These are phyloP conservation scores for Tolypocladium ophioglossoides DNA, from an alignment of 2,329 filamentous ascomycete species.

Conservation along the genomic window DNA sequence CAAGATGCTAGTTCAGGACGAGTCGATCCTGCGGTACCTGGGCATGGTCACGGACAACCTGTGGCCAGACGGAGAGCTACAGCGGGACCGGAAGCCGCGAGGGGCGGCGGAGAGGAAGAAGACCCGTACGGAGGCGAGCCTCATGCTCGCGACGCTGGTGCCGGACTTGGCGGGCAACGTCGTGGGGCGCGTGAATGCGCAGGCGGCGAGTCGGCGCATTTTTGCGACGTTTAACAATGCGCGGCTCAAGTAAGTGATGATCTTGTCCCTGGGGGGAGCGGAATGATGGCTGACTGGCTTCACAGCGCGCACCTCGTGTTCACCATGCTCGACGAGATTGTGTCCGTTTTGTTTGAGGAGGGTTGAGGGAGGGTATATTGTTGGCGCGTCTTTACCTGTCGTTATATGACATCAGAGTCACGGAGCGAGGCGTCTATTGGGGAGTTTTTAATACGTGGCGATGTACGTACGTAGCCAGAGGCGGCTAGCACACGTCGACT, in stretches of 20 bases:
- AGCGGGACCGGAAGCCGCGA: constrained; percentile 41
- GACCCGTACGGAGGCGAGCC: constrained; percentile 74
- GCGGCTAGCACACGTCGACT: background rate
- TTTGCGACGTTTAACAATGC: constrained; percentile 89
- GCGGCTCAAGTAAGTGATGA: constrained; percentile 62
- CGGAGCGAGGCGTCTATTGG: background rate
- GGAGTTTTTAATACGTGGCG: background rate
- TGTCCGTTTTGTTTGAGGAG: constrained; percentile 54
- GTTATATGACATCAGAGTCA: background rate
- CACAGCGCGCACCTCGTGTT: constrained; percentile 56
- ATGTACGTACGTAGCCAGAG: background rate
- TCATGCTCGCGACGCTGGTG: constrained; percentile 81
- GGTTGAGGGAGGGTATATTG: background rate
- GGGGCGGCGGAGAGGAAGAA: constrained; percentile 64
- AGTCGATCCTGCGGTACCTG: constrained; percentile 68
- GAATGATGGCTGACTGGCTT: constrained; percentile 7
- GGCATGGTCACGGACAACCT: constrained; percentile 61
- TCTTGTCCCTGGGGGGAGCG: background rate
- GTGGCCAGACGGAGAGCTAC: constrained; percentile 64
- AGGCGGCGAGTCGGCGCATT: constrained; percentile 77
- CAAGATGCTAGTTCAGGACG: constrained; percentile 62
- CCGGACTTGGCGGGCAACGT: constrained; percentile 89
- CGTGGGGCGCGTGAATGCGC: constrained; percentile 84
- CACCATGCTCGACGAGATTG: constrained; percentile 60
- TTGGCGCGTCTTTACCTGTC: background rate